Evolutionary conservation across 1,284 basidiomycete species (phyloP).

Genomic region (Vanrija sp.): DNA sequence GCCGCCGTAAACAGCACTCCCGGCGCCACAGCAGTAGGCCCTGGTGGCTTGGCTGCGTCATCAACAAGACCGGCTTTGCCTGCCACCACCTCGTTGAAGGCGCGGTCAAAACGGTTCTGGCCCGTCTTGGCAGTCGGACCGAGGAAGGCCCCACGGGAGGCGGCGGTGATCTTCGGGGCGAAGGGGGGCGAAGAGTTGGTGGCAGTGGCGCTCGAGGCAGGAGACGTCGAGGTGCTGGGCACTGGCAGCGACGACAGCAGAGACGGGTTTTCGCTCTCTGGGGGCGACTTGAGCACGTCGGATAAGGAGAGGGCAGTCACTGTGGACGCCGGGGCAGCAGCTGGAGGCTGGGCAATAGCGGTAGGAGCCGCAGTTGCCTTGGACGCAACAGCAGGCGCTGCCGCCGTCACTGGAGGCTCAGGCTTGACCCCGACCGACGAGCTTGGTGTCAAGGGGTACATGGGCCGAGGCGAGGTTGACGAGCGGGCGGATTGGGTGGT

Average conservation of each 20-base stretch:
- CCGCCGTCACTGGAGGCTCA: not conserved
- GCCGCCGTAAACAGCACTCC: slow-evolving; percentile 40
- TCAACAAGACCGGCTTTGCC: slow-evolving; percentile 38
- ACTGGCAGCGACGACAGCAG: not conserved
- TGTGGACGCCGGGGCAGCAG: slow-evolving; percentile 1
- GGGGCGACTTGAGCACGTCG: slow-evolving; percentile 44
- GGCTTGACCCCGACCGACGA: slow-evolving; percentile 4
- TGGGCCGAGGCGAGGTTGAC: slow-evolving; percentile 25
- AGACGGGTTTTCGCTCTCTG: slow-evolving; percentile 14
- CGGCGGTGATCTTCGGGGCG: slow-evolving; percentile 36
- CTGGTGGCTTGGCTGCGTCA: slow-evolving; percentile 26
- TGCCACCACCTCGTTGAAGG: slow-evolving; percentile 47
- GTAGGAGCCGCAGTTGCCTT: slow-evolving; percentile 12
- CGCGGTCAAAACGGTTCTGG: slow-evolving; percentile 39
- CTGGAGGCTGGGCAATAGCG: not conserved
- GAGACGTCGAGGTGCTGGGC: slow-evolving; percentile 4
- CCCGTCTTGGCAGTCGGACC: slow-evolving; percentile 19
- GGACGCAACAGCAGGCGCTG: slow-evolving; percentile 11
- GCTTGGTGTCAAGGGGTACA: slow-evolving; percentile 36
- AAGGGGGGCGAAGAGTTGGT: slow-evolving; percentile 33
- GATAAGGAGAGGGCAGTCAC: slow-evolving; percentile 38
- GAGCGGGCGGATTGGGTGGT: slow-evolving; percentile 31
- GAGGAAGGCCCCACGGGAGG: slow-evolving; percentile 30
- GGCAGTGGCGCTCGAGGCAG: slow-evolving; percentile 31
- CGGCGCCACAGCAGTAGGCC: slow-evolving; percentile 42